These are phyloP conservation scores for Trypanosoma cruzi DNA, from an alignment of 208 protist species.

Conservation along the genomic window DNA sequence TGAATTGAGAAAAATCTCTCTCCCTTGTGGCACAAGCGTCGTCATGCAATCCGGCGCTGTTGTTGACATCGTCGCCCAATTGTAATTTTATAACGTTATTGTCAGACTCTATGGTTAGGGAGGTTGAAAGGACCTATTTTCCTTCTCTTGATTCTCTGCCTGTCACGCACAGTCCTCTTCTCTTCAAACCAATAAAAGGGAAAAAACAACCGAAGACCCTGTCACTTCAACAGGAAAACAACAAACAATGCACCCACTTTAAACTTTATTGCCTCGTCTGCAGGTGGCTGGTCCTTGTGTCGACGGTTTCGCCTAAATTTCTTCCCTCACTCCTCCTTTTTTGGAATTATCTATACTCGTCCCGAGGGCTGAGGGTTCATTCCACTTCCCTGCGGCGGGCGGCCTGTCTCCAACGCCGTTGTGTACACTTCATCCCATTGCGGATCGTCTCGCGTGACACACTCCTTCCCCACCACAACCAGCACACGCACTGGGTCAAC, in stretches of 20 bases:
- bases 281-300: neutral
- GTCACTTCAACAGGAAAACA: no score
- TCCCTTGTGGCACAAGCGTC: conserved; percentile 8
- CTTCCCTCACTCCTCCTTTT: neutral
- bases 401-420: conserved; percentile 9
- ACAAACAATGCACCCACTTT: neutral
- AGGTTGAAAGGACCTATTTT: no score
- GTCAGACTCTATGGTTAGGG: no score
- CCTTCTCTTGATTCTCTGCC: no score
- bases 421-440: conserved; percentile 34
- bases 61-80: neutral
- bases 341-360: neutral
- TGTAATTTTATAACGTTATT: neutral
- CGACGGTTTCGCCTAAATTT: neutral
- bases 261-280: neutral
- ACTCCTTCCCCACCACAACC: conserved; percentile 70
- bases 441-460: conserved; percentile 36
- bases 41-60: neutral
- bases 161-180: no score
- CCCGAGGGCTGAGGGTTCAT: conserved; percentile 27
- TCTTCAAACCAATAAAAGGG: no score
- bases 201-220: no score
- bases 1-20: conserved; percentile 10
- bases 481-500: conserved; percentile 69
- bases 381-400: conserved; percentile 11